Evolutionary conservation across 306 rosid genomes (phyloP).

Genomic region (Prunus mume): DNA sequence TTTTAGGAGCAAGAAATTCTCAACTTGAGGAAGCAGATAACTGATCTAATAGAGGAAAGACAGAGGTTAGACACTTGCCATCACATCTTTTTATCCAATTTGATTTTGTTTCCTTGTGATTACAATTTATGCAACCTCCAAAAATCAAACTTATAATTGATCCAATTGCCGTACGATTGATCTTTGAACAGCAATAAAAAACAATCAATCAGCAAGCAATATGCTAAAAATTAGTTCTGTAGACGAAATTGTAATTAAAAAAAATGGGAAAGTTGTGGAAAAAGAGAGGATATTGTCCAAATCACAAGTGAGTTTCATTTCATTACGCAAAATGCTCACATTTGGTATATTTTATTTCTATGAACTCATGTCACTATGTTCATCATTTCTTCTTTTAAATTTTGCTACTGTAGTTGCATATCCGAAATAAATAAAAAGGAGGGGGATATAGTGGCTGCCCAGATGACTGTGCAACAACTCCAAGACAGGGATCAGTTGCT

Average conservation of each 20-base stretch:
- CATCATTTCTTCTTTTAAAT: constrained; percentile 3
- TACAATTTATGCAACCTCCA: neutral
- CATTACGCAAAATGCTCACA: too few relatives aligned
- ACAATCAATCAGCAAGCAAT: neutral
- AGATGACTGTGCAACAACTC: constrained; percentile 61
- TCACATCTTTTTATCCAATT: neutral
- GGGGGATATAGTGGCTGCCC: constrained; percentile 51
- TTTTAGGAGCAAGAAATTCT: constrained; percentile 67
- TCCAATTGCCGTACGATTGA: neutral
- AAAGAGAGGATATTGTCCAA: too few relatives aligned
- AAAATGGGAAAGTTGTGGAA: too few relatives aligned
- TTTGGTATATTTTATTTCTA: too few relatives aligned
- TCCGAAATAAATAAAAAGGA: constrained; percentile 55
- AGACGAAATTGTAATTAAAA: too few relatives aligned
- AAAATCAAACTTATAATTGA: neutral
- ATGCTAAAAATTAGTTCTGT: too few relatives aligned
- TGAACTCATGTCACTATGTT: neutral
- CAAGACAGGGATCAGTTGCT: constrained; percentile 80
- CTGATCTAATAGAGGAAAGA: constrained; percentile 69
- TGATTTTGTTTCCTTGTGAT: neutral
- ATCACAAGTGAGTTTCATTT: too few relatives aligned
- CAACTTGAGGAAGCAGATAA: constrained; percentile 51
- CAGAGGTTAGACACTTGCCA: constrained; percentile 50
- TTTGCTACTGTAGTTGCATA: constrained; percentile 51
- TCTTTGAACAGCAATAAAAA: neutral